Conservation (phyloP, 495 filamentous ascomycete genomes). For the Astrothelium macrocarpum region DNA sequence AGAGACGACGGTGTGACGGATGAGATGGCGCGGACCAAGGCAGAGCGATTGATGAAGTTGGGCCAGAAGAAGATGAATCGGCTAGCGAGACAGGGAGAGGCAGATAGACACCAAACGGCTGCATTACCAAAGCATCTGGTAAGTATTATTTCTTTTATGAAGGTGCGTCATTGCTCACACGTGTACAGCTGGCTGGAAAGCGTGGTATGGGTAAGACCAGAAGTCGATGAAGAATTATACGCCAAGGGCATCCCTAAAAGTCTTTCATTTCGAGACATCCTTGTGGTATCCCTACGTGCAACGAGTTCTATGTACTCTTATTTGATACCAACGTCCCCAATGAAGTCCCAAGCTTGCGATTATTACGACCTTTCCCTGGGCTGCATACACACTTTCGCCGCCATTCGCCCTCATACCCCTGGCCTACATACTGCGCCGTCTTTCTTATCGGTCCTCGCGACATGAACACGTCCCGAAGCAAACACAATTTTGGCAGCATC, state of each 20-base stretch:
- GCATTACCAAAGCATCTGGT: conserved; percentile 87
- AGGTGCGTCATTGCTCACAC: conserved; percentile 28
- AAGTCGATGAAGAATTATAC: conserved; percentile 28
- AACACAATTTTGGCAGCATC: not conserved
- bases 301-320: not conserved
- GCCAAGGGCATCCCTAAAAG: not conserved
- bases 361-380: too few relatives aligned
- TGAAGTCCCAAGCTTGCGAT: too few relatives aligned
- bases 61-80: conserved; percentile 97
- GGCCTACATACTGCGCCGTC: too few relatives aligned
- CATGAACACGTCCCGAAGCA: not conserved
- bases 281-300: not conserved
- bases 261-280: not conserved
- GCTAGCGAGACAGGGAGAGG: conserved; percentile 92
- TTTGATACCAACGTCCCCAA: too few relatives aligned
- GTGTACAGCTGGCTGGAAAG: conserved; percentile 45
- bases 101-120: conserved; percentile 80
- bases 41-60: conserved; percentile 75
- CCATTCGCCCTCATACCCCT: too few relatives aligned
- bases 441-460: not conserved
- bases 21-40: conserved; percentile 55
- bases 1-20: conserved; percentile 68
- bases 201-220: conserved; percentile 50
- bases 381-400: too few relatives aligned
- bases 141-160: conserved; percentile 30